Base-by-base conservation (phyloP, 345 rosid genomes). In the Gossypium bickii region DNA sequence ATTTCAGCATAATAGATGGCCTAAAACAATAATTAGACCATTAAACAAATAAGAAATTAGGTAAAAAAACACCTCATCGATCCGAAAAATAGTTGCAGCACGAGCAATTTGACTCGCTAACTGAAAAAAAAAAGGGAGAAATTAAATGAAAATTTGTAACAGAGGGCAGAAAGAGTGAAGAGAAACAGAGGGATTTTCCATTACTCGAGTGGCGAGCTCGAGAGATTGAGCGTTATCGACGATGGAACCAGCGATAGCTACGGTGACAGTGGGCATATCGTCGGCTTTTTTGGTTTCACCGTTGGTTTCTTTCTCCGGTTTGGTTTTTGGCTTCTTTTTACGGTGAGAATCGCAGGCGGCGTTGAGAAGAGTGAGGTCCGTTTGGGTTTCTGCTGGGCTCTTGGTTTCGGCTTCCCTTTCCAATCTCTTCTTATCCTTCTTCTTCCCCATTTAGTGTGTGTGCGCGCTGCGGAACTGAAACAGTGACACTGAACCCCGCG, bases 161-260 rank as follows among this genome's bases (percentile, higher is more conserved):
- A 4, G 10, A 12, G 29, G 25, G 45, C 16, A n/a, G 41, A 22
- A 9, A 20, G 2, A 49, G 43, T 22, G 15, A 62, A 47, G 17
- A 27, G 58, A 68, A 70, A 79, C 75, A 53, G 52, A 77, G 68
- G 12, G 7, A 34, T 70, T 65, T 25, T 2, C 3, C 15, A 1
- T 43, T 90, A 94, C 98, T 29, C 98, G 92, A 65, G 98, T 91
- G 49, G 98, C 97, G 67, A 93, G 97, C 71, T 93, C 98, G 61
- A 90, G 91, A 49, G 99, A 95, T 68, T 95, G 98, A 74, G 99
- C 79, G 85, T 95, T 95, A 83, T 88, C 83, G 79, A 95, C 88
- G 86, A 95, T 93, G 80, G 99, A 95, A 69, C 97, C 98, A 34
- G 99, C 85, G 13, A 95, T 77, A n/a, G 98, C 99, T 74, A 93